phyloP scores from a whole-genome alignment of 768 basidiomycete genomes.

The Rhodosporidiobolus odoratus region DNA sequence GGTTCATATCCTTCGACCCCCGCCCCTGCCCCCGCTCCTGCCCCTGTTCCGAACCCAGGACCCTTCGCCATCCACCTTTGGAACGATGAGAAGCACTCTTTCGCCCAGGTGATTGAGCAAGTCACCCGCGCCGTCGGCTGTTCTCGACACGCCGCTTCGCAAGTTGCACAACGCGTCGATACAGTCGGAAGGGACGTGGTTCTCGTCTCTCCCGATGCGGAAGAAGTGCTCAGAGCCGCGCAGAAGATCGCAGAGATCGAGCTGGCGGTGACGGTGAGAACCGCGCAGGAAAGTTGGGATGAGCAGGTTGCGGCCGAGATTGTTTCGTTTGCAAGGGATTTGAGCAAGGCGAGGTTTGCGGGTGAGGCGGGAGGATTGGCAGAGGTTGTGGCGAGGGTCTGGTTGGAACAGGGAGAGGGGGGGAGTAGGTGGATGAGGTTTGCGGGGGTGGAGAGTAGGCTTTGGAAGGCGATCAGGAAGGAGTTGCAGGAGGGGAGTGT shows the following conservation, averaged over 20 bases:
- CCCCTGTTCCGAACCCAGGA: conserved; percentile 52
- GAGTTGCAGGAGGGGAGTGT: conserved; percentile 44
- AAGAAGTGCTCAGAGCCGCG: conserved; percentile 56
- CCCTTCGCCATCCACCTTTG: conserved; percentile 67
- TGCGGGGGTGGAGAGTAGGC: conserved; percentile 41
- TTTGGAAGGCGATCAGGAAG: conserved; percentile 46
- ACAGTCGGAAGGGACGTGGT: conserved; percentile 50
- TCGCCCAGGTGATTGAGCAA: conserved; percentile 69
- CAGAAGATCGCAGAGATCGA: conserved; percentile 79
- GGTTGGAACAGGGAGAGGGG: conserved; percentile 76
- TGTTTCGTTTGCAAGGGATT: conserved; percentile 41
- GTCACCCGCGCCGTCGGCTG: conserved; percentile 56
- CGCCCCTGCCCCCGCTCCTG: not conserved
- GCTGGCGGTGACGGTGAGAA: conserved; percentile 79
- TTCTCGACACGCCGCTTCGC: conserved; percentile 57
- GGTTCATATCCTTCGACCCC: conserved; percentile 54
- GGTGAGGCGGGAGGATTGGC: conserved; percentile 42
- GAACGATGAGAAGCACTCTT: conserved; percentile 97
- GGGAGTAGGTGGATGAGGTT: conserved; percentile 48
- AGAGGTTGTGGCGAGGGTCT: conserved; percentile 60
- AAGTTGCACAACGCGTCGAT: conserved; percentile 61
- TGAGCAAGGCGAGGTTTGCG: conserved; percentile 39
- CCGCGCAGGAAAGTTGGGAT: conserved; percentile 78
- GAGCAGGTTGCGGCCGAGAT: conserved; percentile 77
- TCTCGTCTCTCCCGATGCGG: conserved; percentile 15